phyloP scores from a whole-genome alignment of 2,329 filamentous ascomycete genomes.

The Fusarium lateritium region DNA sequence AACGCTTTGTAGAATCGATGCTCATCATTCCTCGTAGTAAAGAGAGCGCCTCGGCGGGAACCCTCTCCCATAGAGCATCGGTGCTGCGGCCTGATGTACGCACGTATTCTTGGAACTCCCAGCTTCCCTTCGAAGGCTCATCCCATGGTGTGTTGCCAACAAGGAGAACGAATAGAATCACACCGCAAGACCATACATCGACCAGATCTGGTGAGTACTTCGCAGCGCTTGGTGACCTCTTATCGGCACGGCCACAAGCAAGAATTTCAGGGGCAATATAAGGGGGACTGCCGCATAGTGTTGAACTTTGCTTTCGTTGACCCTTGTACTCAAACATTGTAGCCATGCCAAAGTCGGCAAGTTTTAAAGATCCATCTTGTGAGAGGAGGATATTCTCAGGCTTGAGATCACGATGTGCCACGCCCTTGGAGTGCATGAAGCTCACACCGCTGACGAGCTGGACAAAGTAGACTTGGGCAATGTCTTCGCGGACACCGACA shows the following conservation, averaged over 20 bases:
- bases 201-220: constrained; percentile 85
- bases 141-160: constrained; percentile 99
- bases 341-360: constrained; percentile 97
- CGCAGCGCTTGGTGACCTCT: constrained; percentile 62
- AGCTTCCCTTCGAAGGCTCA: constrained; percentile 86
- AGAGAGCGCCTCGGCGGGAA: constrained; percentile 82
- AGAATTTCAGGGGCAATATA: constrained; percentile 97
- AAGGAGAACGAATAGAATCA: constrained; percentile 95
- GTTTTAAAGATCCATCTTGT: constrained; percentile 86
- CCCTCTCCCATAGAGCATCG: constrained; percentile 86
- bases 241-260: constrained; percentile 64
- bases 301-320: constrained; percentile 83
- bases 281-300: constrained; percentile 94
- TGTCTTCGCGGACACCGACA: constrained; percentile 92
- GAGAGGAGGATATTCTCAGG: constrained; percentile 96
- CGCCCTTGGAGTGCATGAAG: constrained; percentile 96
- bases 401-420: constrained; percentile 92
- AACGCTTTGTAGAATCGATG: constrained; percentile 80
- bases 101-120: constrained; percentile 92
- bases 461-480: constrained; percentile 96
- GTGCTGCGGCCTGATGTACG: constrained; percentile 83
- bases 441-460: constrained; percentile 92
- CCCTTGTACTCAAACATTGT: constrained; percentile 94
- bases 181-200: constrained; percentile 97
- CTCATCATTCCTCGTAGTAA: constrained; percentile 94